These are phyloP conservation scores for Ceratocystis variospora DNA, from an alignment of 2,329 filamentous ascomycete species.

Conservation along the genomic window DNA sequence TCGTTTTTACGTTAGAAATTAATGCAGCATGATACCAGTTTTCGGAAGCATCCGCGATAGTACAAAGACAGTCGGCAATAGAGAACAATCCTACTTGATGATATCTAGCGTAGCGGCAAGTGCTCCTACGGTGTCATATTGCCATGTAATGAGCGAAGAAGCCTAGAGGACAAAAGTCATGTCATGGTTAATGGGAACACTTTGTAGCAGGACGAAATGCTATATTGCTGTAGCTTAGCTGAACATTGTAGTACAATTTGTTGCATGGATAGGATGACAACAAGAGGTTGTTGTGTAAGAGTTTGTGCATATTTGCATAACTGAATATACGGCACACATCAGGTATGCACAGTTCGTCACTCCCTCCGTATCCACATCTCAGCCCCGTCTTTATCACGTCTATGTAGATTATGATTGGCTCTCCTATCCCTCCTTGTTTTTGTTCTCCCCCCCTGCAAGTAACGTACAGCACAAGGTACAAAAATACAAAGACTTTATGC, in stretches of 20 bases:
- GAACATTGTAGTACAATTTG: too few relatives aligned
- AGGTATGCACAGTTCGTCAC: background rate
- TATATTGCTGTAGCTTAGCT: too few relatives aligned
- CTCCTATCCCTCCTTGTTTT: background rate
- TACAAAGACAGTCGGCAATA: background rate
- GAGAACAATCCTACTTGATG: too few relatives aligned
- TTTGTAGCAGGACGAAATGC: too few relatives aligned
- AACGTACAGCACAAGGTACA: background rate
- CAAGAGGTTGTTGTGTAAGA: background rate
- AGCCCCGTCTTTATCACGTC: background rate
- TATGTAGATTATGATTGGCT: background rate
- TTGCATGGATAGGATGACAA: too few relatives aligned
- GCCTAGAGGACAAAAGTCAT: too few relatives aligned
- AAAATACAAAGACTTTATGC: background rate
- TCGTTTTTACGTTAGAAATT: slow-evolving; percentile 12
- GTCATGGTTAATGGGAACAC: too few relatives aligned
- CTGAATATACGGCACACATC: background rate
- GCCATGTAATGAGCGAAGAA: too few relatives aligned
- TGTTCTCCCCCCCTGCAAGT: background rate
- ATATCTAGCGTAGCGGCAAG: too few relatives aligned
- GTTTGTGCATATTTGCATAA: background rate
- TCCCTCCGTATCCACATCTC: background rate
- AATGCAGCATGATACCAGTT: slow-evolving; percentile 17
- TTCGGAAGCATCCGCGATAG: background rate
- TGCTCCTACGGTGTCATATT: too few relatives aligned